A percentile compares a stretch with the other conserved stretches of the same genome.
Evolutionary conservation across 306 rosid species (phyloP).

Genomic region (Ceratonia siliqua): DNA sequence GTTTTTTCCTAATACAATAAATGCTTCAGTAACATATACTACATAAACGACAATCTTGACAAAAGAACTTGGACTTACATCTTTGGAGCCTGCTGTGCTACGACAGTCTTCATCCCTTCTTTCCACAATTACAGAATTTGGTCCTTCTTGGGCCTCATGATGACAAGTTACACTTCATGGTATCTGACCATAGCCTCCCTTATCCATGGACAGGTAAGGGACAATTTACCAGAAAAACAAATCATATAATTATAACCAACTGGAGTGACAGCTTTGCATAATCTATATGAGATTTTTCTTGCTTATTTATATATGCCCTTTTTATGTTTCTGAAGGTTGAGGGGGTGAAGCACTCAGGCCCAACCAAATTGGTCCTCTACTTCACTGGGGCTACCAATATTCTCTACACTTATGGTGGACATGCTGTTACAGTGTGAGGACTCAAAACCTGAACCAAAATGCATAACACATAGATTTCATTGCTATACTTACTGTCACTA

Average conservation of each 20-base stretch:
- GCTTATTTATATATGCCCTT: neutral
- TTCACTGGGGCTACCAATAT: slow-evolving; percentile 80
- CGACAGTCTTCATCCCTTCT: slow-evolving; percentile 77
- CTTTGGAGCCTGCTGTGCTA: slow-evolving; percentile 82
- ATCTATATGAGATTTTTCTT: neutral
- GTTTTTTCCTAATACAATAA: neutral
- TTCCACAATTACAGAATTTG: slow-evolving; percentile 77
- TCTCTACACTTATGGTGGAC: slow-evolving; percentile 83
- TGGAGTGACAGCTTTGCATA: neutral
- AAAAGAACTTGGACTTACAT: slow-evolving; percentile 83
- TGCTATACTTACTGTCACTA: neutral
- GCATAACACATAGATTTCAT: neutral
- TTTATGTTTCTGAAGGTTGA: slow-evolving; percentile 42
- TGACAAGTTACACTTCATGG: slow-evolving; percentile 81
- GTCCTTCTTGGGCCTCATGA: slow-evolving; percentile 72
- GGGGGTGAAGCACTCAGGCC: slow-evolving; percentile 82
- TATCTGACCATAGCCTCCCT: slow-evolving; percentile 74
- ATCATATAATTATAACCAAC: neutral
- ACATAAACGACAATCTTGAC: slow-evolving; percentile 80
- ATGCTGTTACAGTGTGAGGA: slow-evolving; percentile 75
- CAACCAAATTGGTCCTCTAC: slow-evolving; percentile 64
- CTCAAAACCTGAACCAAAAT: neutral
- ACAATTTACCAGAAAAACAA: neutral
- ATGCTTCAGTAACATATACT: slow-evolving; percentile 62
- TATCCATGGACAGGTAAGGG: slow-evolving; percentile 61